A percentile compares a stretch with the other conserved stretches of the same genome.
Conservation (phyloP, 176 grass and related monocot genomes). For the Phoenix dactylifera region DNA sequence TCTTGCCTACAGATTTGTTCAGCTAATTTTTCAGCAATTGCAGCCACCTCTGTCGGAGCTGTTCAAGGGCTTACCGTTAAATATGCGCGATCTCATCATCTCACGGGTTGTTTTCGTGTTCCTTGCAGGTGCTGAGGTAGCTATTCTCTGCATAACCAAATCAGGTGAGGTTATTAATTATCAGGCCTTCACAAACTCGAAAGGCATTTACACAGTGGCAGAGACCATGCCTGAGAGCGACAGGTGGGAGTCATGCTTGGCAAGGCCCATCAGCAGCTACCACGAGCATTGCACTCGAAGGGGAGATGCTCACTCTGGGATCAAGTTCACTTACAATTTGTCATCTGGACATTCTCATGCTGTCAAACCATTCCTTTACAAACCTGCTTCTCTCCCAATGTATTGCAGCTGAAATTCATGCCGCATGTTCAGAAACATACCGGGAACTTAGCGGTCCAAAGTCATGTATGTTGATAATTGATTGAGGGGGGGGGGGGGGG, state of each 20-base stretch:
- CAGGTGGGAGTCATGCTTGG: slow-evolving; percentile 88
- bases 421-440: no score
- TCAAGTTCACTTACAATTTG: slow-evolving; percentile 81
- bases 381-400: slow-evolving; percentile 42
- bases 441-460: no score
- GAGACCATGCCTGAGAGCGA: slow-evolving; percentile 92
- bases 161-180: slow-evolving; percentile 92
- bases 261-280: slow-evolving; percentile 59
- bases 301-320: slow-evolving; percentile 67
- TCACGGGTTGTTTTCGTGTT: no score
- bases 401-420: slow-evolving; percentile 45
- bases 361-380: slow-evolving; percentile 82
- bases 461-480: no score
- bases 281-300: slow-evolving; percentile 36
- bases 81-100: no score
- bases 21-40: no score
- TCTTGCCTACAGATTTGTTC: no score
- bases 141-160: slow-evolving; percentile 91
- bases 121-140: slow-evolving; percentile 62
- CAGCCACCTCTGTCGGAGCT: no score
- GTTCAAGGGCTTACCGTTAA: no score
- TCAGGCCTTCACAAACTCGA: slow-evolving; percentile 85
- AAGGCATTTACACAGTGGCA: slow-evolving; percentile 62
- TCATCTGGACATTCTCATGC: slow-evolving; percentile 54
- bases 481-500: no score